phyloP scores from a whole-genome alignment of 805 yeast genomes.

The Maudiozyma saulgeensis region DNA sequence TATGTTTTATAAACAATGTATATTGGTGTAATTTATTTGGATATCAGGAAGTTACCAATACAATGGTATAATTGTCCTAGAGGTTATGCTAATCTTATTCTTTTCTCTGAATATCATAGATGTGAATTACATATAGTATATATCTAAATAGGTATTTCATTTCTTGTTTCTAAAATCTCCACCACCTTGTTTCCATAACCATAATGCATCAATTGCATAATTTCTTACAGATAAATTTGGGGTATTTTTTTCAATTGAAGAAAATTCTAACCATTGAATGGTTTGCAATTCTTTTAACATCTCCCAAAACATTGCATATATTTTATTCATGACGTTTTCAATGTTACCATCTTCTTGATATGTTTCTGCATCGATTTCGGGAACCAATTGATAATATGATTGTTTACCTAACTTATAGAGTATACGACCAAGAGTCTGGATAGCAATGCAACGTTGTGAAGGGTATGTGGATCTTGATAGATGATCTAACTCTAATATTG shows the following conservation, averaged over 20 bases:
- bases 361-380: conserved; percentile 34
- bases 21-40: too few relatives aligned
- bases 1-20: too few relatives aligned
- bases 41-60: too few relatives aligned
- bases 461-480: conserved; percentile 69
- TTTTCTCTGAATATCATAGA: background rate
- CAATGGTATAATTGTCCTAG: too few relatives aligned
- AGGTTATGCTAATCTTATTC: too few relatives aligned
- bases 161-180: conserved; percentile 26
- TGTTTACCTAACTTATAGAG: conserved; percentile 66
- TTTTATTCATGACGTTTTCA: conserved; percentile 28
- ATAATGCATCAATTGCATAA: conserved; percentile 81
- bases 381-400: conserved; percentile 45
- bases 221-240: conserved; percentile 63
- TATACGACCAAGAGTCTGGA: conserved; percentile 79
- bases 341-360: conserved; percentile 33
- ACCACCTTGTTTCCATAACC: conserved; percentile 67
- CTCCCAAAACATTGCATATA: conserved; percentile 53
- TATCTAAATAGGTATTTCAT: background rate
- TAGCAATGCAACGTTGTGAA: conserved; percentile 79
- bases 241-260: conserved; percentile 56
- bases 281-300: conserved; percentile 53
- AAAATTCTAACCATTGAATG: conserved; percentile 55
- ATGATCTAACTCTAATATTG: conserved; percentile 72
- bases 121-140: background rate